Evolutionary conservation across 2,329 filamentous ascomycete species (phyloP).

Genomic region (Thielaviopsis euricoi): DNA sequence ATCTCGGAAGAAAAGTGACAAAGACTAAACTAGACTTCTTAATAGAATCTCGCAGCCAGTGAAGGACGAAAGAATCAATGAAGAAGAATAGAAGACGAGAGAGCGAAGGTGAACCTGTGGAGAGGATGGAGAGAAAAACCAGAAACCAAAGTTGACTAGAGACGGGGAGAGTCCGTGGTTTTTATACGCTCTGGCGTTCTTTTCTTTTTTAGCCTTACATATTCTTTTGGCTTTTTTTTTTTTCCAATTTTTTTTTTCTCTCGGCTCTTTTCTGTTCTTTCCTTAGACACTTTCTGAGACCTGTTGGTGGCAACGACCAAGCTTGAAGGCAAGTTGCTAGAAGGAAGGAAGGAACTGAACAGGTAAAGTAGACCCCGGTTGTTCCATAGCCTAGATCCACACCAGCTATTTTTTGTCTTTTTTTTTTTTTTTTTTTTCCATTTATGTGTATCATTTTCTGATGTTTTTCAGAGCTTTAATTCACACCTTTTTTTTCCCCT

Average conservation of each 20-base stretch:
- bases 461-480: no score
- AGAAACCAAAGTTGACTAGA: not conserved
- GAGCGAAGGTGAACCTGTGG: slow-evolving; percentile 1
- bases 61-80: not conserved
- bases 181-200: not conserved
- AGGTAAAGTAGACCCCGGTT: no score
- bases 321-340: no score
- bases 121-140: slow-evolving; percentile 1
- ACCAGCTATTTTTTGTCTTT: not conserved
- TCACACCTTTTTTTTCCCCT: no score
- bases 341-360: no score
- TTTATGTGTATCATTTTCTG: not conserved
- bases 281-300: no score
- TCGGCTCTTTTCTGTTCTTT: no score
- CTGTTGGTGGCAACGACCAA: no score
- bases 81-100: slow-evolving; percentile 1
- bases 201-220: no score
- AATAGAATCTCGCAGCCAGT: not conserved
- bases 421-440: slow-evolving; percentile 1
- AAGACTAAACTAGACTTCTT: not conserved
- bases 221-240: no score
- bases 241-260: no score
- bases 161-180: not conserved
- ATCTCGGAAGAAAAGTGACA: not conserved
- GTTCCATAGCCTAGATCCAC: not conserved